These are phyloP conservation scores for Tephrocybe sp. DNA, from an alignment of 768 basidiomycete species.

Conservation along the genomic window DNA sequence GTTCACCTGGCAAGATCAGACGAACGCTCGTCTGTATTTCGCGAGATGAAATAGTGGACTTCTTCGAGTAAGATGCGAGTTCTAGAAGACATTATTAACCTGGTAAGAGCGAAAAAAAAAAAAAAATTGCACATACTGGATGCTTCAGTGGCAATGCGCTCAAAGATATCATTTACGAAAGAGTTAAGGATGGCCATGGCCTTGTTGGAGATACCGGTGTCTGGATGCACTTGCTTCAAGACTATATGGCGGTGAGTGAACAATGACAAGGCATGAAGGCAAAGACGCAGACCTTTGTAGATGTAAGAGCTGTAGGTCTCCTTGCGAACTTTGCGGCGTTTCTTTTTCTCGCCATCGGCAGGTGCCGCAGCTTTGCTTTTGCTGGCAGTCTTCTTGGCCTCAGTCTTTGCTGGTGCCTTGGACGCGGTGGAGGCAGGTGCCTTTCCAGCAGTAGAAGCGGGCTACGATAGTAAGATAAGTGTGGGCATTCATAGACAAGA, in stretches of 20 bases:
- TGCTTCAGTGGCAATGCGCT: constrained; percentile 73
- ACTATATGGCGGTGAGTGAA: constrained; percentile 36
- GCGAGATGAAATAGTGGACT: constrained; percentile 86
- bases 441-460: constrained; percentile 17
- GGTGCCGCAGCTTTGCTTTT: constrained; percentile 31
- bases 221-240: constrained; percentile 90
- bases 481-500: not conserved
- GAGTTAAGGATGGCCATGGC: constrained; percentile 83
- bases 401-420: constrained; percentile 53
- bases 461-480: constrained; percentile 5
- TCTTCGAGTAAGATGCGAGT: constrained; percentile 85
- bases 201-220: constrained; percentile 92
- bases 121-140: constrained; percentile 45
- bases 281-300: constrained; percentile 57
- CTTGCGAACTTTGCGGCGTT: constrained; percentile 75
- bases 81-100: constrained; percentile 30
- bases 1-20: constrained; percentile 80
- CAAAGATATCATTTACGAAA: constrained; percentile 84
- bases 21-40: constrained; percentile 87
- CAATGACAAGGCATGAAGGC: not conserved
- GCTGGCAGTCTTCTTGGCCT: constrained; percentile 49
- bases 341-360: constrained; percentile 72
- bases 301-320: constrained; percentile 87
- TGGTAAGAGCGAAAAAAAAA: not conserved
- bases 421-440: constrained; percentile 17